Evolutionary conservation across 1,284 basidiomycete genomes (phyloP).

Genomic region (Vanrija sp.): DNA sequence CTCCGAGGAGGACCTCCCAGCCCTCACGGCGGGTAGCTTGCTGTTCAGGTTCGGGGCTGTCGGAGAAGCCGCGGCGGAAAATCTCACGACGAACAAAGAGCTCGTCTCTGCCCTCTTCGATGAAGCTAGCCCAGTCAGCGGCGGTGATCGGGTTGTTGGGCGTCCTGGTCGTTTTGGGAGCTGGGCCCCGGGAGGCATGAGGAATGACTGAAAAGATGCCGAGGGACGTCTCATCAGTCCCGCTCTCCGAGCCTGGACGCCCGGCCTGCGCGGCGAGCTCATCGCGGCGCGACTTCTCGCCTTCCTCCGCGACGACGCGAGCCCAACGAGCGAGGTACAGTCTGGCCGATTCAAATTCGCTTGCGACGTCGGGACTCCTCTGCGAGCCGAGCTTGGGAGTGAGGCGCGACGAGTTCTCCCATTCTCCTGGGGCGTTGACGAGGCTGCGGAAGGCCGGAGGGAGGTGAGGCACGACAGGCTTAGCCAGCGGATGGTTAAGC

Average conservation of each 20-base stretch:
- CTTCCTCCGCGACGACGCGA: conserved; percentile 85
- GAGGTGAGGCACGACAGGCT: conserved; percentile 88
- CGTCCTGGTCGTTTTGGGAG: conserved; percentile 42
- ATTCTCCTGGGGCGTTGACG: conserved; percentile 69
- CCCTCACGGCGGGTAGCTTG: conserved; percentile 68
- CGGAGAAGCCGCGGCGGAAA: conserved; percentile 59
- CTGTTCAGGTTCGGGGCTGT: conserved; percentile 62
- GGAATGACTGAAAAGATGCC: conserved; percentile 81
- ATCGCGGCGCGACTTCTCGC: conserved; percentile 72
- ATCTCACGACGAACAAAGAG: conserved; percentile 40
- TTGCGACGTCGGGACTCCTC: conserved; percentile 44
- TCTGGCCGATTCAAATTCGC: conserved; percentile 90
- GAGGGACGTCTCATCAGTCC: conserved; percentile 63
- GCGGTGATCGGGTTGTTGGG: conserved; percentile 44
- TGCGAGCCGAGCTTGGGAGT: conserved; percentile 58
- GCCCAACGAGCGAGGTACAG: conserved; percentile 98
- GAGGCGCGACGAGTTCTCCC: conserved; percentile 55
- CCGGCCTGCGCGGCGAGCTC: conserved; percentile 55
- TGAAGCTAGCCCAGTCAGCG: conserved; percentile 39
- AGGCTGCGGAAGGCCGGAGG: conserved; percentile 84
- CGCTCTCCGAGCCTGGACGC: conserved; percentile 12
- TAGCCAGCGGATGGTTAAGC: conserved; percentile 85
- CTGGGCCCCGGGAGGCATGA: conserved; percentile 32
- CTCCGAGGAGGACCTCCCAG: conserved; percentile 88
- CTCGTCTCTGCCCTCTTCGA: conserved; percentile 41